phyloP scores from a whole-genome alignment of 2,329 filamentous ascomycete genomes.

The Dactylellina cionopaga region DNA sequence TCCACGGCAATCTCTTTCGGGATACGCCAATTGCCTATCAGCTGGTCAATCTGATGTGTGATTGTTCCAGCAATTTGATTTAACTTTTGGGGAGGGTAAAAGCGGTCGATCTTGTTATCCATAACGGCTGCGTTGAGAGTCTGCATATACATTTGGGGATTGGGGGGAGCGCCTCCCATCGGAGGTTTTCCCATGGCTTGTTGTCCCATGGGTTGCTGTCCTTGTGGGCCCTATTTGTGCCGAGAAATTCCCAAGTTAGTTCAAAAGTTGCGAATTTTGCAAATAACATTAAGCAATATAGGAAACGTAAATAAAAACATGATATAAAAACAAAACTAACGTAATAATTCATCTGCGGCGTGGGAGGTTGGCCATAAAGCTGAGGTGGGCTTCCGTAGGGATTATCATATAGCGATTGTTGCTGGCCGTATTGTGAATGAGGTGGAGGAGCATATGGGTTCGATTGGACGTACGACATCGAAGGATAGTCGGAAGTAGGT shows the following conservation, averaged over 20 bases:
- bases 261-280: neutral
- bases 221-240: conserved; percentile 23
- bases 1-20: conserved; percentile 58
- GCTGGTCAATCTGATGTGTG: conserved; percentile 37
- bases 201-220: conserved; percentile 44
- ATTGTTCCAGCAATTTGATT: conserved; percentile 19
- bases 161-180: conserved; percentile 34
- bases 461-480: conserved; percentile 30
- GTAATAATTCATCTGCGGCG: conserved; percentile 39
- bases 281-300: neutral
- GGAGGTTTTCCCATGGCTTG: conserved; percentile 1
- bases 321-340: conserved; percentile 37
- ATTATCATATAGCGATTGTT: conserved; percentile 29
- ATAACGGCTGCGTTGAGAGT: conserved; percentile 50
- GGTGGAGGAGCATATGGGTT: conserved; percentile 40
- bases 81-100: conserved; percentile 43
- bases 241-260: conserved; percentile 2
- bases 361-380: conserved; percentile 37
- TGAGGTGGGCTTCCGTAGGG: conserved; percentile 34
- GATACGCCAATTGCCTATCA: conserved; percentile 57
- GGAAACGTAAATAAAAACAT: conserved; percentile 5
- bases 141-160: conserved; percentile 38
- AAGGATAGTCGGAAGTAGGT: conserved; percentile 12
- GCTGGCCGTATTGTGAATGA: conserved; percentile 37
- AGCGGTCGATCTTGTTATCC: conserved; percentile 49